phyloP scores from a whole-genome alignment of 1,284 basidiomycete genomes.

The Pyrrhoderma lamaoense region DNA sequence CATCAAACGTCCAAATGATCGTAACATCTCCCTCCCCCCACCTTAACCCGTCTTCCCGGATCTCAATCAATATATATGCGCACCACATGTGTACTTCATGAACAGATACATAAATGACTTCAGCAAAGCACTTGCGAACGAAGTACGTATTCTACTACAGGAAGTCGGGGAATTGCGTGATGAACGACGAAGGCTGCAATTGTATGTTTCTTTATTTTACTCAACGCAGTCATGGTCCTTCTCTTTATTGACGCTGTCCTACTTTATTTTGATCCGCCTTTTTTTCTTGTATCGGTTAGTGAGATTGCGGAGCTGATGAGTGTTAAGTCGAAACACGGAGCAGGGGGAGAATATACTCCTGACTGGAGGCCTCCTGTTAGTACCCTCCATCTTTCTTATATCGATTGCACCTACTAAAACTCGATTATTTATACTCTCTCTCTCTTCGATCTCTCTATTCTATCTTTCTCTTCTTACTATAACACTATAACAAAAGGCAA shows the following conservation, averaged over 20 bases:
- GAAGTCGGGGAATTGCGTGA: constrained; percentile 72
- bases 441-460: constrained; percentile 13
- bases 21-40: no score
- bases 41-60: no score
- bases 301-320: constrained; percentile 73
- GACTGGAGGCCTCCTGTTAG: constrained; percentile 55
- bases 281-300: constrained; percentile 28
- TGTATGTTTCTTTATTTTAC: constrained; percentile 36
- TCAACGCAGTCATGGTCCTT: neutral
- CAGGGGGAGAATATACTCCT: constrained; percentile 59
- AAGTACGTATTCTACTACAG: constrained; percentile 52
- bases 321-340: constrained; percentile 66
- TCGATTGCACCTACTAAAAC: neutral
- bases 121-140: constrained; percentile 53
- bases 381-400: constrained; percentile 1
- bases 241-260: neutral
- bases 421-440: constrained; percentile 1
- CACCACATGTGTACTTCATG: neutral
- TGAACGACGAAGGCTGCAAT: constrained; percentile 61
- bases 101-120: constrained; percentile 63
- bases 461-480: constrained; percentile 20
- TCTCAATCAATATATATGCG: no score
- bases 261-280: neutral
- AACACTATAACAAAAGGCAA: constrained; percentile 18
- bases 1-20: no score